Base-by-base conservation (phyloP, 768 basidiomycete genomes). In the Tylopilus felleus region DNA sequence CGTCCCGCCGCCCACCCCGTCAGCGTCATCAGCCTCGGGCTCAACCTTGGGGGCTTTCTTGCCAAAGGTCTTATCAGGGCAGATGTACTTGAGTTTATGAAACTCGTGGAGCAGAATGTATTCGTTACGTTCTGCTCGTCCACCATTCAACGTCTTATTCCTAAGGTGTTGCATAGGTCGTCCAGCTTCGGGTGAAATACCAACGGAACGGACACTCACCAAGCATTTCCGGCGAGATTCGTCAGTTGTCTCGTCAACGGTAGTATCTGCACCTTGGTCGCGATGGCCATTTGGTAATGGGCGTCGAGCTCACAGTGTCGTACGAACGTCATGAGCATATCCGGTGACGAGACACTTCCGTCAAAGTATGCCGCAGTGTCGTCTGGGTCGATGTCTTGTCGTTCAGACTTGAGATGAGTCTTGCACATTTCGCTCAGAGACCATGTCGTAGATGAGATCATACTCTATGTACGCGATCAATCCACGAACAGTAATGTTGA, bases 51-150 rank as follows among this genome's bases (percentile, higher is more conserved):
- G 75, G 3, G 76, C 71, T 68, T 88, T 92, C 75, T 92, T 91
- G 36, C 88, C 88, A 72, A 82, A 94, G 1, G 79, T 78, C 71
- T 98, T 98, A 77, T 99, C 97, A 1, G 97, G 97, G 59, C 93
- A 93, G 60, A 99, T 85, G 65, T 95, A 98, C 70, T 98, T 98
- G 41, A 94, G 80, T 14, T 87, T 82, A 68, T 99, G 94, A 74
- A 99, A 99, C 69, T 98, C 95, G 69, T 99, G 97, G 17, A 99
- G 78, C 40, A 99, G 74, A 82, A 99, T 98, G 77, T 95, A 99
- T 71, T 98, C 97, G 70, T 98, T 99, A 25, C 97, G 92, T 65
- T 98, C 97, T 0, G 97, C 97, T 50, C 97, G 93, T 62, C 95
- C 97, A 58, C 96, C 96, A 60, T 93, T 98, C 42, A 99, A 71